Percentiles rank a stretch among this genome's conserved stretches.
phyloP scores from a whole-genome alignment of 345 rosid genomes.

The Salix arbutifolia region DNA sequence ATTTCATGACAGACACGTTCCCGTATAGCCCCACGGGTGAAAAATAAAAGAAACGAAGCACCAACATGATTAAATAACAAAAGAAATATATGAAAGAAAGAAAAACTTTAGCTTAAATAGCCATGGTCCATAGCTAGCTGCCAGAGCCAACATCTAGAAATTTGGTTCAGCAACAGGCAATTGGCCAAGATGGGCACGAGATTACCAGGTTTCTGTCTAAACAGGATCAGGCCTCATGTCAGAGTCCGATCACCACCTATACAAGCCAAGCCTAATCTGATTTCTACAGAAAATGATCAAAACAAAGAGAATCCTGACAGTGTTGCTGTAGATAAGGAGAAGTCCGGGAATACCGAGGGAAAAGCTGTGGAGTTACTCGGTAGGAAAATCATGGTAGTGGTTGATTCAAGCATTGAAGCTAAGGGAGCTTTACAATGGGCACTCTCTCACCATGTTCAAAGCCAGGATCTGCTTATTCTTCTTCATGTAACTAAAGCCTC shows the following conservation, averaged over 20 bases:
- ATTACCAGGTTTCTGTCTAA: conserved; percentile 65
- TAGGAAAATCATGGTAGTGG: conserved; percentile 79
- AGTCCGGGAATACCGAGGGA: background rate
- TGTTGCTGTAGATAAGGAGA: conserved; percentile 14
- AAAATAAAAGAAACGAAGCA: conserved; percentile 16
- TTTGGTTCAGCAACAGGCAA: conserved; percentile 15
- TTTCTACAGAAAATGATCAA: conserved; percentile 10
- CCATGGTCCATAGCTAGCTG: background rate
- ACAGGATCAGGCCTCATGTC: conserved; percentile 72
- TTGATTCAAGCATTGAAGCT: conserved; percentile 70
- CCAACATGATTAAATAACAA: conserved; percentile 23
- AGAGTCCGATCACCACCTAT: conserved; percentile 63
- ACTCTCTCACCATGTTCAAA: conserved; percentile 76
- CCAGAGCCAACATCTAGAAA: conserved; percentile 26
- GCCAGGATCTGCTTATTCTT: conserved; percentile 64
- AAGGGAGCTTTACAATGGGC: conserved; percentile 90
- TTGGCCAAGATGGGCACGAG: conserved; percentile 25
- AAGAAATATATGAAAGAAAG: conserved; percentile 9
- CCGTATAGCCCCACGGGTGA: conserved; percentile 37
- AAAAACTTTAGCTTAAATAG: conserved; percentile 12
- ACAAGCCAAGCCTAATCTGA: conserved; percentile 35
- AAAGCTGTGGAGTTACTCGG: conserved; percentile 30
- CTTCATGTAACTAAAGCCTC: conserved; percentile 54
- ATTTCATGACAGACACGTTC: conserved; percentile 57
- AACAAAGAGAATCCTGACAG: conserved; percentile 7